Evolutionary conservation across 164 flowering plant species (phyloP), one percentile per base, ranked within the genome.

Genomic region (Magnolia officinalis): DNA sequence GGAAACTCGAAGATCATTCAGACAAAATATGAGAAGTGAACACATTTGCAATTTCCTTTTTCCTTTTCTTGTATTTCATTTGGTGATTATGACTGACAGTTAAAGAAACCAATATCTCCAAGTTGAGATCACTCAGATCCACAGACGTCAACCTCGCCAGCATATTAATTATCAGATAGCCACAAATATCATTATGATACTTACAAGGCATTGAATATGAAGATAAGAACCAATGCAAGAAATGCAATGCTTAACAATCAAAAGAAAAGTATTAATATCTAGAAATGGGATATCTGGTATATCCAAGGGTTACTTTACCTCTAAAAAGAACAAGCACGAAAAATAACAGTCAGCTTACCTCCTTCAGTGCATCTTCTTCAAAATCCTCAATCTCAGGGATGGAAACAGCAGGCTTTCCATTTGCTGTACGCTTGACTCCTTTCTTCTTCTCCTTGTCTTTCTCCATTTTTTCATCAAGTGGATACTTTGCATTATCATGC

Each of bases 401-500:
- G 59, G 74, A 68, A 72, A 64, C 76, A 74, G 85, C 63, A 65
- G 87, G 75, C 73, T 85, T 88, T 45, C 90, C 91, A 80, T 77
- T 86, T 31, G 86, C 80, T 81, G 85, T 58, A 31, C 91, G 93
- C 83, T 92, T 94, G 26, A 55, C 65, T 14, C 91, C 91, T 84
- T 92, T 96, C 89, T 91, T 94, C 81, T 90, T 92, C 84, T 89
- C 94, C 78, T 88, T 90, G 1, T 82, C 87, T 16, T 55, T 55
- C 13, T 55, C 61, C 18, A 50, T 76, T 78, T 88, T 90, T 29
- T 89, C 96, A 70, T 90, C 96, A 45, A 92, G 88, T 64, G 99
- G 99, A 82, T 94, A 96, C 82, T 96, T 96, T 1, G 90, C 91
- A 86, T 94, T 96, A 78, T 96, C 99, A 82, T 94, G 99, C 81